Evolutionary conservation across 306 rosid species (phyloP).

Genomic region (Leucaena leucocephala): DNA sequence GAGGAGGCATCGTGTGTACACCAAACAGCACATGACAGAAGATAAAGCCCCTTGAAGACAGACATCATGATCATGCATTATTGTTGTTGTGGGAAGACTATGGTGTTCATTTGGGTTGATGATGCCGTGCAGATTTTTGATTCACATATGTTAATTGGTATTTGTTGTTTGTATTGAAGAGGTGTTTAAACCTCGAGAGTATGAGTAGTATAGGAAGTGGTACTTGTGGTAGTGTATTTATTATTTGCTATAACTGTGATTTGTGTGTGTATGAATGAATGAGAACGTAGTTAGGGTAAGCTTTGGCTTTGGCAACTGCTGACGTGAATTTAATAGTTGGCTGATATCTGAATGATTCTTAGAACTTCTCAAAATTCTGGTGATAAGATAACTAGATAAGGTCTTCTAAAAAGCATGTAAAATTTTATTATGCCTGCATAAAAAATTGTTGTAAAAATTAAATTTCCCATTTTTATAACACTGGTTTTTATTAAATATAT

Average conservation of each 20-base stretch:
- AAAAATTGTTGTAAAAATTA: not conserved
- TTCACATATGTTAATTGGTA: not conserved
- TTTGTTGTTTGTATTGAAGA: slow-evolving; percentile 18
- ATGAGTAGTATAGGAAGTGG: not conserved
- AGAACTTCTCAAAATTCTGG: not conserved
- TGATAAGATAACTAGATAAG: not conserved
- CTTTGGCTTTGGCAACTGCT: not conserved
- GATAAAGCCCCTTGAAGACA: slow-evolving; percentile 31
- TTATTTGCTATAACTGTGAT: not conserved
- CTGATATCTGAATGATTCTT: not conserved
- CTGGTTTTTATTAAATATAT: too few relatives aligned
- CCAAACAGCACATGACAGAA: slow-evolving; percentile 45
- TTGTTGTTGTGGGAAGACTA: slow-evolving; percentile 18
- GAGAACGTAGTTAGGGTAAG: not conserved
- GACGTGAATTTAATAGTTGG: not conserved
- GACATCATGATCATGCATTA: not conserved
- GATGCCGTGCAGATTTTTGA: not conserved
- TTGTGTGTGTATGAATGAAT: not conserved
- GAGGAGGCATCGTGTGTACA: slow-evolving; percentile 79
- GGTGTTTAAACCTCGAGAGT: slow-evolving; percentile 5
- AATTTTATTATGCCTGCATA: not conserved
- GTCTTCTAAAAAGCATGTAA: not conserved
- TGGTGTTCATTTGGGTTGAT: slow-evolving; percentile 34
- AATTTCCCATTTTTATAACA: too few relatives aligned
- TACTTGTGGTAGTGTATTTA: not conserved